A percentile compares a stretch with the other conserved stretches of the same genome.
Conservation (phyloP, 2,329 filamentous ascomycete genomes). For the Aphanoascus verrucosus region DNA sequence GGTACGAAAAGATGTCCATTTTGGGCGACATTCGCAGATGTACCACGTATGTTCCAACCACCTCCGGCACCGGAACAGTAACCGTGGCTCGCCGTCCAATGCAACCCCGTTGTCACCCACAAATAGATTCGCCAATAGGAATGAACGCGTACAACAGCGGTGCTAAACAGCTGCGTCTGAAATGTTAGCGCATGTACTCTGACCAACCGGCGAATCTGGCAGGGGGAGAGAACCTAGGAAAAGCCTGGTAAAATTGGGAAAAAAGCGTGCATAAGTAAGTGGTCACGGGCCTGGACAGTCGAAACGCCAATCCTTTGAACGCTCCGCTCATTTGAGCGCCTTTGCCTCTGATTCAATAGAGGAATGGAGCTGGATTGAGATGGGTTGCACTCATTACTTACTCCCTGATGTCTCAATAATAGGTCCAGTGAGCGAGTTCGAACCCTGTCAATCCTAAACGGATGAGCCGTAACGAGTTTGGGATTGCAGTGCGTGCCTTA, state of each 20-base stretch:
- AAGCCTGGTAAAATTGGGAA: background rate
- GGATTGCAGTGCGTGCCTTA: no score
- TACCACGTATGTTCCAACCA: no score
- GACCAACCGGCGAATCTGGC: background rate
- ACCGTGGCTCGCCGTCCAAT: no score
- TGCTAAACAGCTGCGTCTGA: background rate
- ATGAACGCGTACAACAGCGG: background rate
- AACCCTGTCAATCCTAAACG: no score
- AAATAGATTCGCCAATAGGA: background rate
- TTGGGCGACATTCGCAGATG: no score
- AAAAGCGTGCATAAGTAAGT: background rate
- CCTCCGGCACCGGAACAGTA: no score
- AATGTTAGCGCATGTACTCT: conserved; percentile 5
- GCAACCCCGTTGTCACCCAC: background rate
- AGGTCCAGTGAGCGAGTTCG: no score
- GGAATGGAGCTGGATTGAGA: no score
- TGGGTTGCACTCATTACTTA: no score
- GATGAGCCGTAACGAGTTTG: no score
- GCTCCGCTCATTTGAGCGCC: background rate
- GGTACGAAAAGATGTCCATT: no score
- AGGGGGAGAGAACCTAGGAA: background rate
- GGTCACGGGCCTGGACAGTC: background rate
- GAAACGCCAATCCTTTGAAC: background rate
- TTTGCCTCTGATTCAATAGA: background rate
- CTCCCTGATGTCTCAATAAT: no score